These are phyloP conservation scores for Boletus reticulatus DNA, from an alignment of 768 basidiomycete genomes.

Conservation along the genomic window DNA sequence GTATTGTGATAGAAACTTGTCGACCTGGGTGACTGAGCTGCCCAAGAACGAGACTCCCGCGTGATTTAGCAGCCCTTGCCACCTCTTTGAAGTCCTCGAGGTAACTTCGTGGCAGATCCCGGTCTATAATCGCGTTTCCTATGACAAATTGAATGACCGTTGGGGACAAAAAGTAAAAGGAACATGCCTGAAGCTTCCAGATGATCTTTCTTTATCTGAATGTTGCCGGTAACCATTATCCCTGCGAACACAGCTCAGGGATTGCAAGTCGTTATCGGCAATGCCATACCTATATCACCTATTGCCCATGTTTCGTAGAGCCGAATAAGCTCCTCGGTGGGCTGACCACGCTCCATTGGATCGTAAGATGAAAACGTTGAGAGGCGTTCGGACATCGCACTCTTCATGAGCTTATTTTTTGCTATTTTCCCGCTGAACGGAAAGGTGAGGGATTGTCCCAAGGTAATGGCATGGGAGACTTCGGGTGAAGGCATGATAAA, in stretches of 20 bases:
- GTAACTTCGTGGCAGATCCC: conserved; percentile 24
- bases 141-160: not conserved
- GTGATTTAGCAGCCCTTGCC: conserved; percentile 32
- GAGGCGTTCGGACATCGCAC: conserved; percentile 36
- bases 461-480: conserved; percentile 15
- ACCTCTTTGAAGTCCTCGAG: conserved; percentile 20
- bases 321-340: conserved; percentile 33
- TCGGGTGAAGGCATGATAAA: conserved; percentile 16
- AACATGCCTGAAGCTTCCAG: conserved; percentile 33
- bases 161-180: not conserved
- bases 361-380: conserved; percentile 33
- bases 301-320: conserved; percentile 35
- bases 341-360: conserved; percentile 28
- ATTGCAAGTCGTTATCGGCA: not conserved
- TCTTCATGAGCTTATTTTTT: conserved; percentile 34
- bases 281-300: conserved; percentile 28
- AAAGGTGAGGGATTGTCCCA: conserved; percentile 27
- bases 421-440: conserved; percentile 30
- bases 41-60: conserved; percentile 31
- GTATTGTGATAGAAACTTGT: conserved; percentile 34
- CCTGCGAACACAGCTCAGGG: conserved; percentile 19
- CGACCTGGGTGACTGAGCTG: conserved; percentile 35
- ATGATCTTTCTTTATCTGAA: conserved; percentile 35
- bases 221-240: conserved; percentile 33
- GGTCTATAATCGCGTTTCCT: conserved; percentile 34